Percentiles rank a stretch among this genome's conserved stretches.
Evolutionary conservation across 2,329 filamentous ascomycete genomes (phyloP).

Genomic region (Botrytis cinerea): DNA sequence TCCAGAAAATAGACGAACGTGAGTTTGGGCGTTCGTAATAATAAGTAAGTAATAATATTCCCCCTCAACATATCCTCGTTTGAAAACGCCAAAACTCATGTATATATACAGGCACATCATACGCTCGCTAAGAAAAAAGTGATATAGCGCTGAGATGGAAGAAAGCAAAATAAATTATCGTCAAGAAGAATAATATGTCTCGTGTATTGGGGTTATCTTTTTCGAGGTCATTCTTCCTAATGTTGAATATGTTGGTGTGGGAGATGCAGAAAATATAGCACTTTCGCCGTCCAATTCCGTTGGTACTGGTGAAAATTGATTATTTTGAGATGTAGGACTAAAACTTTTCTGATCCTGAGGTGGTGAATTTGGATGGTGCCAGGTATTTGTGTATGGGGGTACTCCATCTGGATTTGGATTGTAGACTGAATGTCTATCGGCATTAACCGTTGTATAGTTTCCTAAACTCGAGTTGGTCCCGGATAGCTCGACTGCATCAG

Average conservation of each 20-base stretch:
- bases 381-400: not conserved
- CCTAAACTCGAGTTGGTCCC: slow-evolving; percentile 2
- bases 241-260: slow-evolving; percentile 31
- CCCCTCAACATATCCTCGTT: not conserved
- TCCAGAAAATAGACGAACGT: not conserved
- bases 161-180: not conserved
- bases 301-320: slow-evolving; percentile 6
- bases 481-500: slow-evolving; percentile 12
- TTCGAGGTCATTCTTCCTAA: slow-evolving; percentile 23
- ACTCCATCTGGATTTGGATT: slow-evolving; percentile 1
- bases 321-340: slow-evolving; percentile 24
- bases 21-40: not conserved
- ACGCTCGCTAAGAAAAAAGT: not conserved
- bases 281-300: slow-evolving; percentile 20
- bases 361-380: slow-evolving; percentile 17
- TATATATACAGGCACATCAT: not conserved
- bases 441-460: not conserved
- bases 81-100: slow-evolving; percentile 10
- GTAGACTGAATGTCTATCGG: not conserved
- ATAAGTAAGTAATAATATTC: slow-evolving; percentile 15
- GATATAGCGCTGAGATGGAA: not conserved
- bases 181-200: slow-evolving; percentile 33
- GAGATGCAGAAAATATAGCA: slow-evolving; percentile 20
- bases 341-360: slow-evolving; percentile 1
- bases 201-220: slow-evolving; percentile 29